Evolutionary conservation across 2,329 filamentous ascomycete genomes (phyloP), one percentile per base, ranked within the genome.

Genomic region (Podosphaera leucotricha): DNA sequence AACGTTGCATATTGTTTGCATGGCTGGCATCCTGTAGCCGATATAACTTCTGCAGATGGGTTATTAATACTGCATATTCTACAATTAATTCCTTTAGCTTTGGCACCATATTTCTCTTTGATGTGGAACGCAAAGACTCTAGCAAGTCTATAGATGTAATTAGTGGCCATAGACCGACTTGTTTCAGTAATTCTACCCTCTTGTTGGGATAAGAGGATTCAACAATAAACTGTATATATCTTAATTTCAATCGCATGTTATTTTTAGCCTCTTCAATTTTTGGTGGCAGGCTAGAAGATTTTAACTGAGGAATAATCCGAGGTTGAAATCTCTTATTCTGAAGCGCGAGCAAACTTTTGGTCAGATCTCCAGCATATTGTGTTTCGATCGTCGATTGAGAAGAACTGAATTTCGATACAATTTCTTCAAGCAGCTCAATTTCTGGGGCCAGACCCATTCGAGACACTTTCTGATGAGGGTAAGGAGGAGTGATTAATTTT

Each of bases 1-100:
- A 38, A 44, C 58, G 55, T 11, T 60, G 53, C 0, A 49, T 6
- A 22, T 61, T 57, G 0, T 21, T 1, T 43, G 60, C 61, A 11
- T 49, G 39, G 1, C 48, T 43, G 0, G 64, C 61, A 47, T 63
- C 58, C 36, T 57, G 48, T 1, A 71, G 57, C 1, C 67, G 59
- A 7, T 65, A 50, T 4, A 67, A 51, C 2, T 60, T 61, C 48
- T 71, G 68, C 2, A 66, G 47, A 0, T 51, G 49, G 1, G 60
- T 62, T 6, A 68, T 55, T 0, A 56, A 54, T 1, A 65, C 6
- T 0, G 55, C 67, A 40, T 65, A 64, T 0, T 48, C 40, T 1
- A 66, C 52, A 2, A 71, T 42, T 2, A 44, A 46, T 24, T 61
- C 50, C 48, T 61, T 63, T 52, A 63, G 61, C 0, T 49, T 49